A percentile compares a stretch with the other conserved stretches of the same genome.
Evolutionary conservation across 2,329 filamentous ascomycete species (phyloP).

Genomic region (Ceratocystis cacaofunesta): DNA sequence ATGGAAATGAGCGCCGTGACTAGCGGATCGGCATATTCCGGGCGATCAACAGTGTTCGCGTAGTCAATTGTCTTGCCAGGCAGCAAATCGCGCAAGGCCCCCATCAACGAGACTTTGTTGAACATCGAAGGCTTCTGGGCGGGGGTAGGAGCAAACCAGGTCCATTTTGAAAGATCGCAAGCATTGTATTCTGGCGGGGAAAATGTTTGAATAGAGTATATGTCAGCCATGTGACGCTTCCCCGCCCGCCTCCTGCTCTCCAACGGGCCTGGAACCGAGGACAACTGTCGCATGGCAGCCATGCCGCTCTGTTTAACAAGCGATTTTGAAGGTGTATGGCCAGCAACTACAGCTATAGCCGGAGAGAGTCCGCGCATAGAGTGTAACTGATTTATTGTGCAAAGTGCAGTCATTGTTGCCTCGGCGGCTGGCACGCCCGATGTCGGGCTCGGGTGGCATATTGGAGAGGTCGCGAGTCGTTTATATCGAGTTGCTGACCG

Average conservation of each 20-base stretch:
- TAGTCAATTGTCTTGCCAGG: neutral
- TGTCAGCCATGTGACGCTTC: conserved; percentile 38
- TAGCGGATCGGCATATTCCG: conserved; percentile 8
- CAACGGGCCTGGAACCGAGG: conserved; percentile 37
- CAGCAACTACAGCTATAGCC: neutral
- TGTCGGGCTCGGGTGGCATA: neutral
- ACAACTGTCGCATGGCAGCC: conserved; percentile 22
- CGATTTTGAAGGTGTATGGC: neutral
- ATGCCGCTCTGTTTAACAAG: neutral
- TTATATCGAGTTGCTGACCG: conserved; percentile 6
- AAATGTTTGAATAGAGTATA: conserved; percentile 27
- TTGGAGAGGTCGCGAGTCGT: neutral
- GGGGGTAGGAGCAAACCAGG: conserved; percentile 35
- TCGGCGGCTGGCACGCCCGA: neutral
- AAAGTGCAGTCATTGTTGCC: neutral
- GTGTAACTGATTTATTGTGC: neutral
- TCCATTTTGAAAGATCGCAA: conserved; percentile 33
- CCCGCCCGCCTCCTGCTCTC: conserved; percentile 39
- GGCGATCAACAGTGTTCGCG: conserved; percentile 9
- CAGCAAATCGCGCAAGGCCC: neutral
- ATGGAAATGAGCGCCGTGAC: neutral
- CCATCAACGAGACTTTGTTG: neutral
- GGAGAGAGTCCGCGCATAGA: neutral
- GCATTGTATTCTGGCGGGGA: conserved; percentile 27
- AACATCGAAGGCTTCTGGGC: neutral